Conservation (phyloP, 352 stramenopile genomes). For the Pythium scleroteichum region DNA sequence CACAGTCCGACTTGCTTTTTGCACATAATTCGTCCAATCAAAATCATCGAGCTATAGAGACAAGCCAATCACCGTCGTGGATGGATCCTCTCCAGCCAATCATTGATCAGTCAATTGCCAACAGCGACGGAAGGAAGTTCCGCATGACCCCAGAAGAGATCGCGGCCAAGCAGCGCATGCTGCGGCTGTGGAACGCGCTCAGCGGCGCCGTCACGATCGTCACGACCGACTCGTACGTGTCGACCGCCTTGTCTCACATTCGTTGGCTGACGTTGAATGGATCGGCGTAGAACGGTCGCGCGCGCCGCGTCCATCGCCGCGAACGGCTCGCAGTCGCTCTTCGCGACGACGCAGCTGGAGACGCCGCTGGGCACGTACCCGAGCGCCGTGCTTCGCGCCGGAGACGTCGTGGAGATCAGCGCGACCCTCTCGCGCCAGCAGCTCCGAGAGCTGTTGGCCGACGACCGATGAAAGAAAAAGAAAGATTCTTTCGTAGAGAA, state of each 20-base stretch:
- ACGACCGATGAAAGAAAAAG: background rate
- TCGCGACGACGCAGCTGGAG: conserved; percentile 50
- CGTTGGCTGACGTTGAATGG: too few relatives aligned
- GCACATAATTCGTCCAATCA: conserved; percentile 15
- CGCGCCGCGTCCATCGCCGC: conserved; percentile 35
- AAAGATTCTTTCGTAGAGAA: background rate
- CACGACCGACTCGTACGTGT: conserved; percentile 52
- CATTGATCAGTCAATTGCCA: background rate
- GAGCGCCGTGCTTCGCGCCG: conserved; percentile 55
- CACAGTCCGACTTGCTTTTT: conserved; percentile 5
- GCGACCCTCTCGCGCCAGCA: conserved; percentile 31
- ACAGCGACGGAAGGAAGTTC: background rate
- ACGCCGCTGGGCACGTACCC: conserved; percentile 70
- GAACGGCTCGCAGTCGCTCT: conserved; percentile 72
- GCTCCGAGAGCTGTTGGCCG: conserved; percentile 21
- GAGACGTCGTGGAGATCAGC: conserved; percentile 56
- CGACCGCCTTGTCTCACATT: too few relatives aligned
- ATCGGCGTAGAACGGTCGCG: conserved; percentile 44
- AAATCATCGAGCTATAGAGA: background rate
- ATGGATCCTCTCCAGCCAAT: too few relatives aligned
- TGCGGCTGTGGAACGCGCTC: conserved; percentile 52
- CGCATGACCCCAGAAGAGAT: conserved; percentile 19
- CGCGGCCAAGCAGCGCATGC: conserved; percentile 51
- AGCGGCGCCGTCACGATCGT: conserved; percentile 38
- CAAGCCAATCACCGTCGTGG: conserved; percentile 2